Evolutionary conservation across 306 rosid genomes (phyloP).

Genomic region (Dalbergia cultrata): DNA sequence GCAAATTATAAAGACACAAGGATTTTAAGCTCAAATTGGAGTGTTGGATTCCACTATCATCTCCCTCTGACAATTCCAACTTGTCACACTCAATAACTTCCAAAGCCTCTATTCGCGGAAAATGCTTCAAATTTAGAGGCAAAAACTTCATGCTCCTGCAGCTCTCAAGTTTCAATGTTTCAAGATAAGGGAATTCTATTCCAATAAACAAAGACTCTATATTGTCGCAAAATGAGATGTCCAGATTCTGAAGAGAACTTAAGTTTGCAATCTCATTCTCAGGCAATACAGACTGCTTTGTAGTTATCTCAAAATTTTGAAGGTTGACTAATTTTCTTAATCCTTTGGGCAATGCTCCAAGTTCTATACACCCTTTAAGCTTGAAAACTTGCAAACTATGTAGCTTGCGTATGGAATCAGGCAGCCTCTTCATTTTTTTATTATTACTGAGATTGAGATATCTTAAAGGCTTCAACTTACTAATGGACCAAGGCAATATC

Average conservation of each 20-base stretch:
- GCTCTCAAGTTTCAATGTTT: background rate
- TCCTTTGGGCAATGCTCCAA: constrained; percentile 14
- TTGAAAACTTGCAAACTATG: constrained; percentile 20
- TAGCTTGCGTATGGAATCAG: constrained; percentile 19
- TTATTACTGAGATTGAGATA: background rate
- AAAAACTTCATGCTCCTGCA: background rate
- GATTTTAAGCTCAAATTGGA: background rate
- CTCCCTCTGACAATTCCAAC: no score
- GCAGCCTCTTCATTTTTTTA: background rate
- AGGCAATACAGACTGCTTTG: constrained; percentile 1
- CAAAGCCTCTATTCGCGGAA: constrained; percentile 11
- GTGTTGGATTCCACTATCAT: no score
- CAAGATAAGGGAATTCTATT: background rate
- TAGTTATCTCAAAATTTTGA: constrained; percentile 17
- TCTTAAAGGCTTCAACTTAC: background rate
- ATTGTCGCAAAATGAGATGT: constrained; percentile 2
- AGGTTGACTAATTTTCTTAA: constrained; percentile 23
- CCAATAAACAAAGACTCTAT: background rate
- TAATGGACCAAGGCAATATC: background rate
- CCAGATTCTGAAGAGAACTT: background rate
- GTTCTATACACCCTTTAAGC: background rate
- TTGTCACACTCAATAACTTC: background rate
- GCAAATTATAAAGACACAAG: background rate
- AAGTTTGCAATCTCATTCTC: constrained; percentile 5
- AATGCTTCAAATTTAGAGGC: background rate